Evolutionary conservation across 2,329 filamentous ascomycete genomes (phyloP).

Genomic region (Akanthomyces dipterigenus): DNA sequence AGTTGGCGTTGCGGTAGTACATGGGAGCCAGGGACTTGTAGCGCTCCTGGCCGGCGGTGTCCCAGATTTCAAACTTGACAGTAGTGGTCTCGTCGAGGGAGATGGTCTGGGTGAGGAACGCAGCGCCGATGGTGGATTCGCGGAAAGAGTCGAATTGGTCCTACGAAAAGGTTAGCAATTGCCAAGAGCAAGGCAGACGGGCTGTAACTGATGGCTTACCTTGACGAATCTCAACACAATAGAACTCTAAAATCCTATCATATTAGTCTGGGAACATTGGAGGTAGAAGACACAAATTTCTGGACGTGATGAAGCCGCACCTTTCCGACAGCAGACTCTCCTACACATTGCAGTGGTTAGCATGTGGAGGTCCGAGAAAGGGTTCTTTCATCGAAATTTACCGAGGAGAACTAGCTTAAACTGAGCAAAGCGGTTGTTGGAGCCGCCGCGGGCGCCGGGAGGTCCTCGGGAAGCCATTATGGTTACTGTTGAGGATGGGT

Average conservation of each 20-base stretch:
- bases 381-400: slow-evolving; percentile 39
- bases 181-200: neutral
- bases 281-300: neutral
- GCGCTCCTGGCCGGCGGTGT: slow-evolving; percentile 95
- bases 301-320: slow-evolving; percentile 37
- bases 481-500: slow-evolving; percentile 26
- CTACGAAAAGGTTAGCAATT: slow-evolving; percentile 37
- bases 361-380: slow-evolving; percentile 1
- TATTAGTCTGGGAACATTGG: slow-evolving; percentile 16
- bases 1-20: slow-evolving; percentile 99
- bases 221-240: slow-evolving; percentile 98
- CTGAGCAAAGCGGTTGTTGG: slow-evolving; percentile 88
- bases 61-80: slow-evolving; percentile 99
- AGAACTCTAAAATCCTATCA: slow-evolving; percentile 61
- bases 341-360: slow-evolving; percentile 46
- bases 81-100: slow-evolving; percentile 96
- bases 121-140: slow-evolving; percentile 96
- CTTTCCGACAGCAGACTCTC: slow-evolving; percentile 99
- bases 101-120: slow-evolving; percentile 98
- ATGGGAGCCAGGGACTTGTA: slow-evolving; percentile 99
- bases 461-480: slow-evolving; percentile 80
- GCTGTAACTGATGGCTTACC: slow-evolving; percentile 42
- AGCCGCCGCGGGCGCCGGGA: slow-evolving; percentile 52
- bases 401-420: slow-evolving; percentile 97
- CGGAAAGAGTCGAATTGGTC: slow-evolving; percentile 98